A percentile compares a stretch with the other conserved stretches of the same genome.
Evolutionary conservation across 2,329 filamentous ascomycete genomes (phyloP).

Genomic region (Helotiales sp.): DNA sequence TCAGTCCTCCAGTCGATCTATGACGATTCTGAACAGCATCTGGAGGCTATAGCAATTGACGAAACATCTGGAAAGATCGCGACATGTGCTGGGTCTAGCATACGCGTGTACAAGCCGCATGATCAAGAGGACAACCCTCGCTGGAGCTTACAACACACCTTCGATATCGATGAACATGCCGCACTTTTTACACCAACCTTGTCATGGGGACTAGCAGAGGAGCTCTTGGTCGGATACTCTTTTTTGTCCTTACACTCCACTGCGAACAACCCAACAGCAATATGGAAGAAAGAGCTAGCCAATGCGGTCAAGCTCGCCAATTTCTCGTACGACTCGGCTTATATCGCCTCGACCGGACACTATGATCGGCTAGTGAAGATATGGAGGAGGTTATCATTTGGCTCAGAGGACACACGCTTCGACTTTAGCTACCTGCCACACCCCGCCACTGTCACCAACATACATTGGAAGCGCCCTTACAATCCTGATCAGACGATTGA

Average conservation of each 20-base stretch:
- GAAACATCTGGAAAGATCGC: conserved; percentile 84
- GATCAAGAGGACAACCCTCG: conserved; percentile 67
- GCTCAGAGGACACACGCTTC: conserved; percentile 79
- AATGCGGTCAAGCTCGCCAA: conserved; percentile 71
- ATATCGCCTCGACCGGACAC: conserved; percentile 78
- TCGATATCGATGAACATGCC: conserved; percentile 47
- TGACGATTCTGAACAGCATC: conserved; percentile 63
- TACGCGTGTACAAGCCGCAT: conserved; percentile 79
- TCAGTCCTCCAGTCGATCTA: conserved; percentile 88
- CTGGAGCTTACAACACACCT: conserved; percentile 65
- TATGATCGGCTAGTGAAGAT: conserved; percentile 87
- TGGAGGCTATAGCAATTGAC: conserved; percentile 80
- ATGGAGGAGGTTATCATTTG: conserved; percentile 86
- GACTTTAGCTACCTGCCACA: conserved; percentile 91
- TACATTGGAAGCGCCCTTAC: conserved; percentile 82
- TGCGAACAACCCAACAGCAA: conserved; percentile 48
- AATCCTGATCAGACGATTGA: conserved; percentile 77
- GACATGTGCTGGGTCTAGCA: conserved; percentile 62
- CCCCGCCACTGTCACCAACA: conserved; percentile 72
- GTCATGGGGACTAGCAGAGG: conserved; percentile 85
- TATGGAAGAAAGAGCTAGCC: conserved; percentile 76
- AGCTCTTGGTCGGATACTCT: conserved; percentile 76
- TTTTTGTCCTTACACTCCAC: conserved; percentile 68
- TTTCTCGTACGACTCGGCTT: conserved; percentile 83
- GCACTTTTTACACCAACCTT: conserved; percentile 53